phyloP scores from a whole-genome alignment of 2,329 filamentous ascomycete genomes.

The Decorospora gaudefroyi region DNA sequence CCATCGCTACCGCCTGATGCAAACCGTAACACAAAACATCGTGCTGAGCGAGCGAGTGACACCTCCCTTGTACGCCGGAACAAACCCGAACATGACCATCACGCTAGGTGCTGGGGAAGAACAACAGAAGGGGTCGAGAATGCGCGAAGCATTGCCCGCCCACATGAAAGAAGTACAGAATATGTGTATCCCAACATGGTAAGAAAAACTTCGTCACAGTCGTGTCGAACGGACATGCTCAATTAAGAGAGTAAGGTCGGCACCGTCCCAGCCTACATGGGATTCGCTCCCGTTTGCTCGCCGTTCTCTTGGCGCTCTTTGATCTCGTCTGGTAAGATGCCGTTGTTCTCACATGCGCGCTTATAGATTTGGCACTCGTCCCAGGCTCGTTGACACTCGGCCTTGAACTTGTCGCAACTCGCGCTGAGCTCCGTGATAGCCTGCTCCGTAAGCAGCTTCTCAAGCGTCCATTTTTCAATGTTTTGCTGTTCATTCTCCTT shows the following conservation, averaged over 20 bases:
- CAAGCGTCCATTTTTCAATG: constrained; percentile 90
- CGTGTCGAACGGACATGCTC: constrained; percentile 4
- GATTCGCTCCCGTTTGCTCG: constrained; percentile 45
- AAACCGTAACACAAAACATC: constrained; percentile 16
- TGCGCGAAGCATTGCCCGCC: neutral
- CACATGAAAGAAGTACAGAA: constrained; percentile 8
- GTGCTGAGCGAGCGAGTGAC: constrained; percentile 28
- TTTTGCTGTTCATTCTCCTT: constrained; percentile 94
- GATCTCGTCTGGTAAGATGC: constrained; percentile 48
- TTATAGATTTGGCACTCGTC: constrained; percentile 80
- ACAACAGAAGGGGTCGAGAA: neutral
- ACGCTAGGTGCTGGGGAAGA: constrained; percentile 7
- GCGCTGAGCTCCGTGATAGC: constrained; percentile 85
- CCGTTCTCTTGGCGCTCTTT: constrained; percentile 48
- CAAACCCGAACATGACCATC: constrained; percentile 11
- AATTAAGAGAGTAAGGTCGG: neutral
- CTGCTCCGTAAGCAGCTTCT: constrained; percentile 87
- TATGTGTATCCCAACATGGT: constrained; percentile 10
- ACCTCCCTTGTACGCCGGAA: constrained; percentile 29
- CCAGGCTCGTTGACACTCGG: constrained; percentile 77
- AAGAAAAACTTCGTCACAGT: constrained; percentile 13
- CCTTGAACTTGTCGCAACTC: constrained; percentile 85
- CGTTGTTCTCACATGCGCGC: constrained; percentile 50
- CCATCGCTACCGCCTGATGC: constrained; percentile 20
- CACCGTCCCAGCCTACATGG: constrained; percentile 6